Base-by-base conservation (phyloP, 2,329 filamentous ascomycete genomes). In the Cordyceps farinosa region DNA sequence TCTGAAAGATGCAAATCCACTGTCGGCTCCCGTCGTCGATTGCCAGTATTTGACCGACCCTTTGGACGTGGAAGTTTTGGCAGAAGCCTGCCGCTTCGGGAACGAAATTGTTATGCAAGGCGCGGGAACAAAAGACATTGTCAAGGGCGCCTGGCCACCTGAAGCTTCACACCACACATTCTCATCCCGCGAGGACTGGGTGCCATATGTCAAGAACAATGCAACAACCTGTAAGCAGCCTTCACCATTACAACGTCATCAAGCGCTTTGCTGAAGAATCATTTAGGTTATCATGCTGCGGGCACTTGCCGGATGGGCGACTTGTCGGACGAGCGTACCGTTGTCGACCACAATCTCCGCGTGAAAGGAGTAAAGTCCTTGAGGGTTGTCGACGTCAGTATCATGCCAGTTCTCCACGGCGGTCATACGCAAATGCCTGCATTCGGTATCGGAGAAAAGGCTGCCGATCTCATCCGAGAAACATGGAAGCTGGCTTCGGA, bases 51-150 rank as follows among this genome's bases (percentile, higher is more conserved):
- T 88, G 2, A 79, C 77, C 2, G 79, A 88, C 65, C 80, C 82
- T 5, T 72, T 87, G 10, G 86, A 88, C 65, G 68, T 87, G 47
- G 74, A 87, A 22, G 83, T 88, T 6, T 70, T 88, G 60, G 81
- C 77, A 2, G 86, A 88, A 69, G 86, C 81, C 0, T 87, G 84
- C 52, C 77, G 78, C 2, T 83, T 82, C 53, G 84, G 78, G 0
- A 87, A 88, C 66, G 85, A 88, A 71, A 83, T 88, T 65, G 78
- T 87, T 32, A 82, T 80, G 70, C 74, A 83, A 17, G 86, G 85
- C 0, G 75, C 76, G 1, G 85, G 83, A 0, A 88, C 86, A 1
- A 85, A 80, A 70, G 79, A 82, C 61, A 75, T 88, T 6, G 78
- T 87, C 13, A 85, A 85, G 68, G 85, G 85, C 0, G 80, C 82